Percentiles rank a stretch among this genome's conserved stretches.
These are phyloP conservation scores for Papilionanthe hybrid DNA, from an alignment of 116 monocot genomes.

Conservation along the genomic window DNA sequence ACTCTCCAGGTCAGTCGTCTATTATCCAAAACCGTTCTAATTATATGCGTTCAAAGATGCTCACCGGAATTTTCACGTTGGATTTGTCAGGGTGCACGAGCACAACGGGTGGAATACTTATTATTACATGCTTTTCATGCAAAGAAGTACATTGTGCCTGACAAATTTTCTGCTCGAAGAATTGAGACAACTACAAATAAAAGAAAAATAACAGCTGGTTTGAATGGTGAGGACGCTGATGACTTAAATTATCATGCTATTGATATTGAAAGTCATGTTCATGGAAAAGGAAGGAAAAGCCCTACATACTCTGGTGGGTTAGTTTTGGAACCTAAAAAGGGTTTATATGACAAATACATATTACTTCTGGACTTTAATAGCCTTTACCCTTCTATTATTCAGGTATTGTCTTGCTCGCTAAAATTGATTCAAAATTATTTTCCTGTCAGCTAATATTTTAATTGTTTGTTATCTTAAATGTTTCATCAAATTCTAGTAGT, in stretches of 20 bases:
- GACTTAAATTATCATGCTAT: conserved; percentile 20
- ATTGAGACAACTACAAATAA: conserved; percentile 52
- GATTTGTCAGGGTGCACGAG: conserved; percentile 74
- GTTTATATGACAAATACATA: conserved; percentile 88
- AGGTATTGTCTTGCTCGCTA: conserved; percentile 36
- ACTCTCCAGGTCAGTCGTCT: conserved; percentile 66
- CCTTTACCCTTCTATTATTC: conserved; percentile 97
- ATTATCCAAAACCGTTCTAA: background rate
- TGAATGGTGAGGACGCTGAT: conserved; percentile 41
- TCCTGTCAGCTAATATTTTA: background rate
- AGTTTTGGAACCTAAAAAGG: conserved; percentile 95
- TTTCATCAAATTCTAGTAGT: background rate
- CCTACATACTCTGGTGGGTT: conserved; percentile 93
- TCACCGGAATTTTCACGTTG: background rate
- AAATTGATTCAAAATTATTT: background rate
- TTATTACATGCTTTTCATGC: conserved; percentile 87
- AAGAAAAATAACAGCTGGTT: conserved; percentile 35
- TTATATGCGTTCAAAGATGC: background rate
- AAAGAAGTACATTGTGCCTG: conserved; percentile 88
- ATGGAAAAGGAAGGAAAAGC: conserved; percentile 71
- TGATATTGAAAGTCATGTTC: conserved; percentile 43
- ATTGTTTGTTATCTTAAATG: background rate
- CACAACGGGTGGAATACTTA: conserved; percentile 87
- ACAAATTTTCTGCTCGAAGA: conserved; percentile 46
- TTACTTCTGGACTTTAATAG: conserved; percentile 96